phyloP scores from a whole-genome alignment of 2,329 filamentous ascomycete genomes.

The Ceratocystis destructans region DNA sequence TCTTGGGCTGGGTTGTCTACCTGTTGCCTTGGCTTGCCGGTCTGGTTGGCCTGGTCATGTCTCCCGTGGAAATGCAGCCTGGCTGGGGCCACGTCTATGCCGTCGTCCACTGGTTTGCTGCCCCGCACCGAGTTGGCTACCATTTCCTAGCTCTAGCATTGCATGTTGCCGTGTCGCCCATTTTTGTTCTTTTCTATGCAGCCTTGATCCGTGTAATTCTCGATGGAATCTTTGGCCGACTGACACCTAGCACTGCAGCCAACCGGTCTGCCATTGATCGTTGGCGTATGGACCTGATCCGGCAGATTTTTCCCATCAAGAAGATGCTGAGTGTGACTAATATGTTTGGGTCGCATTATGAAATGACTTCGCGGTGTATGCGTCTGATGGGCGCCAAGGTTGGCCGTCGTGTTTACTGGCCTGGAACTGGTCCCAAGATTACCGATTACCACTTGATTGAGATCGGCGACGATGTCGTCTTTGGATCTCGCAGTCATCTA shows the following conservation, averaged over 20 bases:
- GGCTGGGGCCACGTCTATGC: constrained; percentile 25
- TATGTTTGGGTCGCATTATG: constrained; percentile 42
- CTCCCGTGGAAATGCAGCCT: constrained; percentile 28
- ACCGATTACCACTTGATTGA: constrained; percentile 42
- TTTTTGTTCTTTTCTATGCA: constrained; percentile 33
- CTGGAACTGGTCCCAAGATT: constrained; percentile 40
- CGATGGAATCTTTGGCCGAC: constrained; percentile 29
- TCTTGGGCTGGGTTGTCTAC: constrained; percentile 30
- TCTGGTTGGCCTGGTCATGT: constrained; percentile 33
- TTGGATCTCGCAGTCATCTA: constrained; percentile 41
- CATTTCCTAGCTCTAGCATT: constrained; percentile 37
- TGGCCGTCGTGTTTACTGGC: constrained; percentile 43
- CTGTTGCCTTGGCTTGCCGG: constrained; percentile 34
- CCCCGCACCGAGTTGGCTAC: constrained; percentile 33
- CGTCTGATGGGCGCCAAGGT: constrained; percentile 39
- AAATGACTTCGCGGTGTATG: constrained; percentile 37
- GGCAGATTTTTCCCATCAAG: constrained; percentile 31
- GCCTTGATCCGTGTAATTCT: constrained; percentile 30
- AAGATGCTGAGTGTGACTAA: constrained; percentile 35
- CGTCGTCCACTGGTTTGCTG: constrained; percentile 38
- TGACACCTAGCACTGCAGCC: constrained; percentile 25
- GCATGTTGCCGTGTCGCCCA: constrained; percentile 30
- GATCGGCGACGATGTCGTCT: constrained; percentile 45
- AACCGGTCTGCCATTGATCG: constrained; percentile 28
- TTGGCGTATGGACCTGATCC: constrained; percentile 34